Percentiles rank a stretch among this genome's conserved stretches.
phyloP scores from a whole-genome alignment of 305 asterid genomes.

The Plantago coronopus region DNA sequence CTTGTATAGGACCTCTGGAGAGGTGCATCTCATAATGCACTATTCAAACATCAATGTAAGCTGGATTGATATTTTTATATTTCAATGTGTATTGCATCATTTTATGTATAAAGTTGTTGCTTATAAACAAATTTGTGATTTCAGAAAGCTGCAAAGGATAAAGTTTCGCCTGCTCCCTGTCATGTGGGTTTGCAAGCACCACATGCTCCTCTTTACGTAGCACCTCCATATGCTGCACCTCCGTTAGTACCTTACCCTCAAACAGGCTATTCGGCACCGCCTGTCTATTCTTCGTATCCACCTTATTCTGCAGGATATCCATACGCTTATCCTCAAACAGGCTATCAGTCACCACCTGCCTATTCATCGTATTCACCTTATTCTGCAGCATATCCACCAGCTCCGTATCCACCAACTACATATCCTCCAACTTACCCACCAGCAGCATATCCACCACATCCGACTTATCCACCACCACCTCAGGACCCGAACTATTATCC shows the following conservation, averaged over 20 bases:
- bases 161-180: constrained; percentile 51
- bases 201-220: constrained; percentile 39
- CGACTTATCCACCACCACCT: constrained; percentile 62
- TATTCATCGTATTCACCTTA: too few species aligned
- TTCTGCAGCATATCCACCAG: constrained; percentile 55
- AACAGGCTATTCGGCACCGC: constrained; percentile 31
- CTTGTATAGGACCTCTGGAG: constrained; percentile 76
- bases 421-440: constrained; percentile 62
- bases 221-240: too few species aligned
- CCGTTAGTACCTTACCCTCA: constrained; percentile 37
- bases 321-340: constrained; percentile 52
- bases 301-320: constrained; percentile 30
- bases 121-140: constrained; percentile 7
- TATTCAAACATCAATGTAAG: constrained; percentile 68
- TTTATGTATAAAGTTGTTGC: not conserved
- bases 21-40: constrained; percentile 82
- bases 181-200: constrained; percentile 27
- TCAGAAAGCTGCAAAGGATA: constrained; percentile 61
- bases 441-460: constrained; percentile 48
- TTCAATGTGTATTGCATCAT: constrained; percentile 6
- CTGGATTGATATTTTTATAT: not conserved
- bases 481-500: constrained; percentile 47
- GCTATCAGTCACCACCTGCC: too few species aligned
- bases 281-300: constrained; percentile 44
- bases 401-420: constrained; percentile 54